These are phyloP conservation scores for Entomortierella lignicola DNA, from an alignment of 192 early-diverging fungal genomes.

Conservation along the genomic window DNA sequence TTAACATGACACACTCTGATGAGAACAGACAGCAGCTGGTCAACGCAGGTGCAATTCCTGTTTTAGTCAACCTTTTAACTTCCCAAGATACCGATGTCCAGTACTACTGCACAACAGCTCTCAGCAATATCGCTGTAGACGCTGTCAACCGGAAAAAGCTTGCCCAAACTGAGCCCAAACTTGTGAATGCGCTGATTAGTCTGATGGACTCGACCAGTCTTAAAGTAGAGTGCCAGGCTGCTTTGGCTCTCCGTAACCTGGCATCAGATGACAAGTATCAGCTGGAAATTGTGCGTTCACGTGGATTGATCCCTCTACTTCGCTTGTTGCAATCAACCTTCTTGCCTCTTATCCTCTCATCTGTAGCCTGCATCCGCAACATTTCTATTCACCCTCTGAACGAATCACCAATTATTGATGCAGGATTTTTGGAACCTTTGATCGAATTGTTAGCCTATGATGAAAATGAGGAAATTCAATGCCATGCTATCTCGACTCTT, in stretches of 20 bases:
- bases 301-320: conserved; percentile 79
- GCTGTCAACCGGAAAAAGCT: conserved; percentile 71
- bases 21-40: conserved; percentile 88
- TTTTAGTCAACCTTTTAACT: conserved; percentile 78
- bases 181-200: conserved; percentile 81
- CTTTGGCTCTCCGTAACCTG: conserved; percentile 87
- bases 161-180: conserved; percentile 75
- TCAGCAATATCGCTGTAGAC: conserved; percentile 92
- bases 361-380: conserved; percentile 90
- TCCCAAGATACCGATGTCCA: conserved; percentile 87
- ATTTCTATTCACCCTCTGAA: conserved; percentile 89
- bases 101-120: conserved; percentile 91
- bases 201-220: conserved; percentile 82
- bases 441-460: conserved; percentile 71
- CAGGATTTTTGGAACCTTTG: conserved; percentile 77
- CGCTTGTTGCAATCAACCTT: conserved; percentile 80
- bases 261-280: conserved; percentile 92
- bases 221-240: conserved; percentile 90
- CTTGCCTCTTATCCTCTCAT: conserved; percentile 81
- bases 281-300: conserved; percentile 79
- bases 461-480: conserved; percentile 86
- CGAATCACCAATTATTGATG: conserved; percentile 86
- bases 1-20: conserved; percentile 93
- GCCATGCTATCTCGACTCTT: conserved; percentile 87
- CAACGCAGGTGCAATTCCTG: conserved; percentile 84